phyloP scores from a whole-genome alignment of 768 basidiomycete genomes.

The Termitomyces sp. region DNA sequence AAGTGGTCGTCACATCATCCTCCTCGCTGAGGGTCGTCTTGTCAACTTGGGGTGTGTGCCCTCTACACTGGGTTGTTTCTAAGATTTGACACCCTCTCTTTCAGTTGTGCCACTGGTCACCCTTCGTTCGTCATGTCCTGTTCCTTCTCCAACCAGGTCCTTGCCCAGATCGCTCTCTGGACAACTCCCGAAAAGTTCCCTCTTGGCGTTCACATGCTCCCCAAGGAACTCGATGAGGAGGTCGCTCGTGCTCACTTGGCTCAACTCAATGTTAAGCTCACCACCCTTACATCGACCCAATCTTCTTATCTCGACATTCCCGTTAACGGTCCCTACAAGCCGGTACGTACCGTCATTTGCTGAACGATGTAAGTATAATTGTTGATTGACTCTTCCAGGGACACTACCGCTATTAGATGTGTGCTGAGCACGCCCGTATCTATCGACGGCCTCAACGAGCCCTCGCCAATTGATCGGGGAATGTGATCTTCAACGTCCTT shows the following conservation, averaged over 20 bases:
- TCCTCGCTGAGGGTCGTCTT: constrained; percentile 97
- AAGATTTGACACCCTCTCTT: background rate
- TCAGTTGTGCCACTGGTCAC: constrained; percentile 93
- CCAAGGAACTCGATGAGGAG: constrained; percentile 98
- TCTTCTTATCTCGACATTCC: constrained; percentile 92
- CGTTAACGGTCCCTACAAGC: constrained; percentile 65
- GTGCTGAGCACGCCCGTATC: constrained; percentile 24
- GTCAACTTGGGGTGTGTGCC: constrained; percentile 88
- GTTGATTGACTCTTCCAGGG: constrained; percentile 16
- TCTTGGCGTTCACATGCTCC: constrained; percentile 96
- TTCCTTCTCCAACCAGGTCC: constrained; percentile 98
- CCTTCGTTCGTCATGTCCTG: constrained; percentile 99
- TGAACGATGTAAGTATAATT: background rate
- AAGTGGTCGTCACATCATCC: constrained; percentile 90
- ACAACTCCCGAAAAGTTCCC: constrained; percentile 89
- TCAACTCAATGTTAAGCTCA: constrained; percentile 93
- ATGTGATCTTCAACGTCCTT: constrained; percentile 70
- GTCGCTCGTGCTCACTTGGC: constrained; percentile 95
- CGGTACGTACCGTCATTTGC: constrained; percentile 27
- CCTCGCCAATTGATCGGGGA: constrained; percentile 55
- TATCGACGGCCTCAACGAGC: constrained; percentile 77
- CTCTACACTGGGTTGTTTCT: constrained; percentile 3
- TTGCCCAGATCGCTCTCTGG: constrained; percentile 98
- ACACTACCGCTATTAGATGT: constrained; percentile 46
- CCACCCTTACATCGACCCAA: constrained; percentile 67